Evolutionary conservation across 805 yeast genomes (phyloP).

Genomic region (Kuraishia borneana): DNA sequence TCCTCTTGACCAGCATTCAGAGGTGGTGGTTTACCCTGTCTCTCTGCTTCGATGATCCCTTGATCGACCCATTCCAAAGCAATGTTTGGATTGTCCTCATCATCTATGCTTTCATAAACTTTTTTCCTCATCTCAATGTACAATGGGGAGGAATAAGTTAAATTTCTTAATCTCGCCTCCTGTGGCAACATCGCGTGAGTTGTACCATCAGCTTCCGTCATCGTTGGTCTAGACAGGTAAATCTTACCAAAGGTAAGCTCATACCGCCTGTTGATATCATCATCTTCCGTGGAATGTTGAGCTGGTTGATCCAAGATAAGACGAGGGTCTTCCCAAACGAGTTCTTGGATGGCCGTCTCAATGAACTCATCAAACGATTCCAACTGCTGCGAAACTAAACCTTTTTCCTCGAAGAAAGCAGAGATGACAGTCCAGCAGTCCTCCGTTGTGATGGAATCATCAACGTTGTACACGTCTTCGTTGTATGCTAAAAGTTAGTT

Average conservation of each 20-base stretch:
- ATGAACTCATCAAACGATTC: constrained; percentile 98
- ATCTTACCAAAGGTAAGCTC: constrained; percentile 98
- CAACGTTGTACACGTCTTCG: constrained; percentile 25
- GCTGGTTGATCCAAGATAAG: constrained; percentile 96
- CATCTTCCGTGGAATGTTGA: constrained; percentile 87
- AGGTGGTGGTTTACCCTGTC: constrained; percentile 6
- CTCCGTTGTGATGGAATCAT: constrained; percentile 83
- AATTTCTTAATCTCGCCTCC: constrained; percentile 91
- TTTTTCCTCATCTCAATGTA: constrained; percentile 93
- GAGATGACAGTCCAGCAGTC: constrained; percentile 99
- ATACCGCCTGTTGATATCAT: constrained; percentile 82
- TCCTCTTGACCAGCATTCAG: constrained; percentile 63
- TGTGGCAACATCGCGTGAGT: constrained; percentile 98
- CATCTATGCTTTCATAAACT: constrained; percentile 76
- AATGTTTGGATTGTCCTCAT: constrained; percentile 35
- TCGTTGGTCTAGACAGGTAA: constrained; percentile 91
- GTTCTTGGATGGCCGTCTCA: constrained; percentile 91
- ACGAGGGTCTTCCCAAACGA: constrained; percentile 91
- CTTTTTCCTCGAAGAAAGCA: constrained; percentile 91
- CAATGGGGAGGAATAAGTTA: constrained; percentile 92
- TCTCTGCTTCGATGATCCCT: constrained; percentile 32
- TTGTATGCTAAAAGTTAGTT: constrained; percentile 3
- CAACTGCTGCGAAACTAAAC: constrained; percentile 94
- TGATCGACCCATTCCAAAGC: constrained; percentile 54
- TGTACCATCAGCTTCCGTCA: constrained; percentile 99